Percentiles rank a stretch among this genome's conserved stretches.
Conservation (phyloP, 257 asterid genomes). For the Jacaranda copaia region DNA sequence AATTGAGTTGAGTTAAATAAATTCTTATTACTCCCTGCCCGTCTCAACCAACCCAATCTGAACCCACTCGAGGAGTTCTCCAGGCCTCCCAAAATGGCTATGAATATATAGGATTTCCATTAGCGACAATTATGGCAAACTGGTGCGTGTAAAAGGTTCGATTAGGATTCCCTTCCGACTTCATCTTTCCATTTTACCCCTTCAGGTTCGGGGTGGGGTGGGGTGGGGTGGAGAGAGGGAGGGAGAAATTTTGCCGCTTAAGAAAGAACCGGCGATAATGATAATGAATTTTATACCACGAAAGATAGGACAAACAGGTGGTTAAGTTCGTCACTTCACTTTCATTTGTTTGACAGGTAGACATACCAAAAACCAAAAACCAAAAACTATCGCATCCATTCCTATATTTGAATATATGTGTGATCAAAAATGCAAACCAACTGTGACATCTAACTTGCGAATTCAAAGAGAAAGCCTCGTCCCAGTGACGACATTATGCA, state of each 20-base stretch:
- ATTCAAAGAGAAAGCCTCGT: neutral
- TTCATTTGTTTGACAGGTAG: conserved; percentile 4
- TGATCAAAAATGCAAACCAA: conserved; percentile 16
- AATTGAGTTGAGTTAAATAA: no score
- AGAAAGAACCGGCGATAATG: neutral
- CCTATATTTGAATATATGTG: conserved; percentile 24
- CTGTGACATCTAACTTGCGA: conserved; percentile 14
- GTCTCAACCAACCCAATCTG: no score
- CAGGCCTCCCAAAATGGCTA: neutral
- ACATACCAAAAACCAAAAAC: neutral
- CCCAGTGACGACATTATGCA: conserved; percentile 3
- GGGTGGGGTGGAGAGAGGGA: no score
- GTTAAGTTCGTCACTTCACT: conserved; percentile 11
- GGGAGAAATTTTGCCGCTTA: neutral
- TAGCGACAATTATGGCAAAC: neutral
- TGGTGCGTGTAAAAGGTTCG: neutral
- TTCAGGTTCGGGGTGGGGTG: no score
- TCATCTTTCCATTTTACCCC: neutral
- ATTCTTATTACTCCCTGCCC: no score
- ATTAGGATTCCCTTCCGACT: neutral
- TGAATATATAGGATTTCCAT: neutral
- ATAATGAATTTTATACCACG: conserved; percentile 30
- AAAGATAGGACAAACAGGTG: conserved; percentile 13
- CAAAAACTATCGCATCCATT: conserved; percentile 1
- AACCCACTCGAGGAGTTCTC: no score